Evolutionary conservation across 78 protist genomes (phyloP).

Genomic region (Isochrysis galbana): DNA sequence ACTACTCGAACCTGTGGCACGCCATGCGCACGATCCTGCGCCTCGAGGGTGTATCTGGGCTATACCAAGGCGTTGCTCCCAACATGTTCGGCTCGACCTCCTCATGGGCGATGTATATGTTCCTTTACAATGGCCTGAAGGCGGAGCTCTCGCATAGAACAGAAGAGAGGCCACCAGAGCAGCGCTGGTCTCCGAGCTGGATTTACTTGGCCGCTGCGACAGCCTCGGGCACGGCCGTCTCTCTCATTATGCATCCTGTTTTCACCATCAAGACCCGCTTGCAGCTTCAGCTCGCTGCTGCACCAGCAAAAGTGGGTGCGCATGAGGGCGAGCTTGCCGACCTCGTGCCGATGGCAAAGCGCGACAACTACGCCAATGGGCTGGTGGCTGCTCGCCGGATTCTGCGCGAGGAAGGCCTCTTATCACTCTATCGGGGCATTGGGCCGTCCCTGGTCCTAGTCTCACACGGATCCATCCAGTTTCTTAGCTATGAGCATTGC

Average conservation of each 20-base stretch:
- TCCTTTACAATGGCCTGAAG: not conserved
- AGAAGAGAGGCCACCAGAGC: not conserved
- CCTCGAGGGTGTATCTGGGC: not conserved
- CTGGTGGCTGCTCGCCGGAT: not conserved
- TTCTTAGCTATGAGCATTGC: not conserved
- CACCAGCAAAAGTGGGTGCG: not conserved
- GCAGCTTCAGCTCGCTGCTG: not conserved
- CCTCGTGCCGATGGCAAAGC: not conserved
- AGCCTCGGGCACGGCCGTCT: not conserved
- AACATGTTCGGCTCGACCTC: not conserved
- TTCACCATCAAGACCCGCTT: not conserved
- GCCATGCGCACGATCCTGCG: not conserved
- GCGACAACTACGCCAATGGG: not conserved
- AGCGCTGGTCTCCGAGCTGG: not conserved
- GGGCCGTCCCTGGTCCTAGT: conserved; percentile 10
- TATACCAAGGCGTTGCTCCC: not conserved
- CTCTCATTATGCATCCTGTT: not conserved
- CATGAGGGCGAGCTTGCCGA: too few relatives aligned
- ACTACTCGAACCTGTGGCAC: not conserved
- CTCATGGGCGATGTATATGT: not conserved
- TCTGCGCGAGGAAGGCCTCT: not conserved
- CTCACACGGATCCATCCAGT: not conserved
- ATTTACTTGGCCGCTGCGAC: not conserved
- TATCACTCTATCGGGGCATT: not conserved
- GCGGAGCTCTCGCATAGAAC: not conserved